Percentiles rank a stretch among this genome's conserved stretches.
phyloP scores from a whole-genome alignment of 495 filamentous ascomycete species.

The Penicillium coprophilum region DNA sequence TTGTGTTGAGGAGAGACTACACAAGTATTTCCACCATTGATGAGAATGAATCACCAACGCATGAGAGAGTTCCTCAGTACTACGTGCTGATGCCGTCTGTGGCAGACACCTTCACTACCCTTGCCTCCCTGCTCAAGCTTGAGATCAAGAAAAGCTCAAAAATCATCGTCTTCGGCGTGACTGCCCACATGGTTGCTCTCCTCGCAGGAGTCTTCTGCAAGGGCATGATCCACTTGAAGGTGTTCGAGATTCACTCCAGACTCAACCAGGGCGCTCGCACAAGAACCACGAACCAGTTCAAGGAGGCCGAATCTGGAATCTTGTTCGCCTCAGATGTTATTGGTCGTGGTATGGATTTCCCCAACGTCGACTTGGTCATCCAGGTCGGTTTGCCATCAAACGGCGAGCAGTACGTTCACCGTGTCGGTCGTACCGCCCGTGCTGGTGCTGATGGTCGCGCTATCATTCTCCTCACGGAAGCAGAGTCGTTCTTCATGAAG shows the following conservation, averaged over 20 bases:
- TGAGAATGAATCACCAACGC: constrained; percentile 58
- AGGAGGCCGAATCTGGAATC: constrained; percentile 52
- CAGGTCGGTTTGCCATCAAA: constrained; percentile 72
- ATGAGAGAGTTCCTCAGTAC: constrained; percentile 61
- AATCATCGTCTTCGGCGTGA: constrained; percentile 68
- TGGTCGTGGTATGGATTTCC: constrained; percentile 88
- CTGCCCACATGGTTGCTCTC: constrained; percentile 61
- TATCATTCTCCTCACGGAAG: constrained; percentile 59
- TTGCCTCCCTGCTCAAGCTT: constrained; percentile 47
- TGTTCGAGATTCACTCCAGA: constrained; percentile 61
- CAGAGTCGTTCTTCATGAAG: constrained; percentile 60
- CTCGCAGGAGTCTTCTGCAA: constrained; percentile 49
- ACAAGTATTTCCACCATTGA: constrained; percentile 62
- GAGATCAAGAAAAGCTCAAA: constrained; percentile 54
- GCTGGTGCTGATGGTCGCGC: constrained; percentile 69
- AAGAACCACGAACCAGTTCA: constrained; percentile 59
- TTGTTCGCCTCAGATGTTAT: constrained; percentile 70
- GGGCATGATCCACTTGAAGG: constrained; percentile 43
- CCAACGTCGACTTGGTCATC: constrained; percentile 86
- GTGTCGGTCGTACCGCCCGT: constrained; percentile 71
- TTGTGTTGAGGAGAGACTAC: constrained; percentile 57
- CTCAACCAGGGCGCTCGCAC: constrained; percentile 58
- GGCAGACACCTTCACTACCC: constrained; percentile 51
- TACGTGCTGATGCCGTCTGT: constrained; percentile 55
- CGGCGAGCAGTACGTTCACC: constrained; percentile 84